Evolutionary conservation across 2,329 filamentous ascomycete genomes (phyloP).

Genomic region (Aspergillus spinulosporus): DNA sequence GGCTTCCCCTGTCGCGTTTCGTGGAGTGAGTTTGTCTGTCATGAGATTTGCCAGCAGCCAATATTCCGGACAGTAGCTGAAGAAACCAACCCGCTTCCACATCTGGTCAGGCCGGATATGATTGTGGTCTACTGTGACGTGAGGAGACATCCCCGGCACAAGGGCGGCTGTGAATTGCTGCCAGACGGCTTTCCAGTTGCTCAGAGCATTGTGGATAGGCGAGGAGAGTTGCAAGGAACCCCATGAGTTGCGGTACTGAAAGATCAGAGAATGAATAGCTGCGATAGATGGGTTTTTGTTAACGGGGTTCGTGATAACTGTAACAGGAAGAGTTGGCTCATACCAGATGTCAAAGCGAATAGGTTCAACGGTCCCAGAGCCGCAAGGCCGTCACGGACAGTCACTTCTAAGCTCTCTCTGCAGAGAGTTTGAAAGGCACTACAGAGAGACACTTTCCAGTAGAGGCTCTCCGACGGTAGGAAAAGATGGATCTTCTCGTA

Average conservation of each 20-base stretch:
- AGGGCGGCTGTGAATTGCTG: conserved; percentile 13
- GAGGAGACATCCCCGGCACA: conserved; percentile 5
- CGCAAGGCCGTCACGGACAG: conserved; percentile 18
- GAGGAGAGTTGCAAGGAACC: conserved; percentile 27
- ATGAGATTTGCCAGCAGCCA: conserved; percentile 39
- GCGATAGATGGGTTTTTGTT: neutral
- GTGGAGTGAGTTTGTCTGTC: conserved; percentile 3
- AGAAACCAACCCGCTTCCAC: conserved; percentile 40
- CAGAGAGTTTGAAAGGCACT: conserved; percentile 24
- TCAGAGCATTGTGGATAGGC: conserved; percentile 33
- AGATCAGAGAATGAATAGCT: conserved; percentile 33
- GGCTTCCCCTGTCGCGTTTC: conserved; percentile 1
- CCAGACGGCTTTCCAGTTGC: conserved; percentile 28
- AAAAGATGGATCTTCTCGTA: conserved; percentile 20
- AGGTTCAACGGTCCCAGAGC: conserved; percentile 28
- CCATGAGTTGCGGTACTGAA: conserved; percentile 40
- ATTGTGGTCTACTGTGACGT: conserved; percentile 16
- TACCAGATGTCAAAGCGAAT: conserved; percentile 30
- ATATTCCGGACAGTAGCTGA: conserved; percentile 35
- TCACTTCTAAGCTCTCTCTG: conserved; percentile 12
- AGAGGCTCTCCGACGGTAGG: conserved; percentile 19
- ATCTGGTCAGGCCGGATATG: conserved; percentile 24
- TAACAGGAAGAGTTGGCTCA: no score
- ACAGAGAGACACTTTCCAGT: conserved; percentile 25
- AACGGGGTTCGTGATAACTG: neutral